Evolutionary conservation across 176 grass and related monocot genomes (phyloP), one percentile per base, ranked within the genome.

Genomic region (Phoenix roebelenii): DNA sequence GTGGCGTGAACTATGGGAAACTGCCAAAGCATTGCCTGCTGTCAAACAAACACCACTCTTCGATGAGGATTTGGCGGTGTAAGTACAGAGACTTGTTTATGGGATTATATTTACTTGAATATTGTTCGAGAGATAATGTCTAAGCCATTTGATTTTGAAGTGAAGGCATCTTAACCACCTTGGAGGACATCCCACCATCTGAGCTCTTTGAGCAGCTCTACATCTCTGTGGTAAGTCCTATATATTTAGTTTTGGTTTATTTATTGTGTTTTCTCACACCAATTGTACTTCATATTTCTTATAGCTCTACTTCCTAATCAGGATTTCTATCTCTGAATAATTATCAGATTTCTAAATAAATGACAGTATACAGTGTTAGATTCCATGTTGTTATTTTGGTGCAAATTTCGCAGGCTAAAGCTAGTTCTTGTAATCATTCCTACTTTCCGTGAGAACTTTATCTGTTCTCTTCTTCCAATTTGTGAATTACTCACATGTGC

Each of bases 21-120:
- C 87, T 72, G 80, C 92, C 61, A 97, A 91, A 82, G 64, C 92
- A 25, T 72, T 90, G 62, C 87, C 92, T 54, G 87, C 84, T 73
- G 84, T 91, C 53, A 73, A 88, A 53, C 92, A 97, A 60, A 72
- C 87, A 82, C 92, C 92, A n/a, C 77, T 97, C 61, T 97, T 88
- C 73, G 87, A 97, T 83, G 92, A 97, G 75, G 84, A 97, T 88
- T 79, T 97, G 67, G 83, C 87, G 26, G 87, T 97, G 87, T 97
- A 85, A 91, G 92, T 82, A 60, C 59, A 76, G 60, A 44, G 56
- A 19, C 5, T 49, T 66, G 25, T 29, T 68, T 20, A 54, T 44
- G 60, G 12, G 19, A 30, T 67, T 23, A 15, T 16, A 54, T 35
- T 32, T 35, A 35, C 32, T 9, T 35, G 32, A 35, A 10, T 35